Conservation (phyloP, 2,329 filamentous ascomycete genomes). For the Aspergillus viridinutans region DNA sequence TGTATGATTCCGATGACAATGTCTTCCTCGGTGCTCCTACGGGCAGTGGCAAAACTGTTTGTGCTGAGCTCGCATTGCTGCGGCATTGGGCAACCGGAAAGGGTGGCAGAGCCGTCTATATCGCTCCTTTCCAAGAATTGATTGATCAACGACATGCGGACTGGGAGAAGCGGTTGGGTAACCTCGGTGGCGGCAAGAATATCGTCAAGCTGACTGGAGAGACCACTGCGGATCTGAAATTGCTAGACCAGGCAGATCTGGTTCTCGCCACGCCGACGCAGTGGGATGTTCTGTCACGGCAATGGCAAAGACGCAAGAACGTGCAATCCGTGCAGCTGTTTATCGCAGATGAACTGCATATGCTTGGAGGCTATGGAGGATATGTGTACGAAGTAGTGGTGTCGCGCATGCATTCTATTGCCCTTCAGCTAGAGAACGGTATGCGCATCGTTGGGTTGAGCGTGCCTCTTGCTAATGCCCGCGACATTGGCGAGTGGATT, state of each 20-base stretch:
- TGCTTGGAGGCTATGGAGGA: slow-evolving; percentile 80
- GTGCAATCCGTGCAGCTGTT: slow-evolving; percentile 86
- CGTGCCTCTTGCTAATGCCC: slow-evolving; percentile 86
- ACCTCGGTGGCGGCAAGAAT: slow-evolving; percentile 75
- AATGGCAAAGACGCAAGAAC: slow-evolving; percentile 96
- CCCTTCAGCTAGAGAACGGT: slow-evolving; percentile 76
- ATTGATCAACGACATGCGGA: slow-evolving; percentile 77
- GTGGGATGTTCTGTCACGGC: slow-evolving; percentile 92
- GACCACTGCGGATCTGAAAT: slow-evolving; percentile 81
- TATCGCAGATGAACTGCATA: slow-evolving; percentile 91
- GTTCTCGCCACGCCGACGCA: slow-evolving; percentile 89
- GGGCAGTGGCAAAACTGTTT: slow-evolving; percentile 94
- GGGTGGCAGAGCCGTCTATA: slow-evolving; percentile 79
- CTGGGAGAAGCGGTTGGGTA: slow-evolving; percentile 74
- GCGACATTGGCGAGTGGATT: slow-evolving; percentile 96
- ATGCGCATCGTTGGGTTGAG: slow-evolving; percentile 86
- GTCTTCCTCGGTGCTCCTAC: slow-evolving; percentile 90
- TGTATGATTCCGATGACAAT: slow-evolving; percentile 88
- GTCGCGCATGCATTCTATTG: slow-evolving; percentile 96
- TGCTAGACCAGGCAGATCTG: slow-evolving; percentile 81
- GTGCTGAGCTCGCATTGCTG: slow-evolving; percentile 88
- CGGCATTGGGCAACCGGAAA: slow-evolving; percentile 75
- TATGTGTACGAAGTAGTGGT: slow-evolving; percentile 95
- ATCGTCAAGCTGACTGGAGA: slow-evolving; percentile 93
- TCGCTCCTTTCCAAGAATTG: slow-evolving; percentile 91